phyloP scores from a whole-genome alignment of 306 rosid species.

The Fragaria vesca region DNA sequence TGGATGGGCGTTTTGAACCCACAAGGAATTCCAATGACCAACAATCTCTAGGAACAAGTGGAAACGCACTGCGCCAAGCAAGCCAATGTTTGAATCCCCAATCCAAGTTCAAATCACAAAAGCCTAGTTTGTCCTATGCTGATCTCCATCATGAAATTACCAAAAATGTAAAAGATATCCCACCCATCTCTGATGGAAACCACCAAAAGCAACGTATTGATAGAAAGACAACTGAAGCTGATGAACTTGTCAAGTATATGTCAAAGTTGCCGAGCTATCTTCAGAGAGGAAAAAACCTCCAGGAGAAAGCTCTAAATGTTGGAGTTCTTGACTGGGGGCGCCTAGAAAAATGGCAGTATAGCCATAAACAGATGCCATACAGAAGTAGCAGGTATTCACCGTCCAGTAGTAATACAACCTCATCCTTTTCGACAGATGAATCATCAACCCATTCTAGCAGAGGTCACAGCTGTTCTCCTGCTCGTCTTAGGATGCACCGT shows the following conservation, averaged over 20 bases:
- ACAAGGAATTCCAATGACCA: conserved; percentile 32
- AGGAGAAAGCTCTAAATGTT: conserved; percentile 73
- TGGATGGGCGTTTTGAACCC: conserved; percentile 40
- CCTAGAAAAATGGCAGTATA: conserved; percentile 70
- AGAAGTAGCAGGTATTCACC: conserved; percentile 43
- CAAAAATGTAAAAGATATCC: conserved; percentile 29
- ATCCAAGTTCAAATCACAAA: conserved; percentile 44
- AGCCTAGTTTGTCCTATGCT: conserved; percentile 49
- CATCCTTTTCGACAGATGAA: conserved; percentile 52
- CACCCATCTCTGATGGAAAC: conserved; percentile 31
- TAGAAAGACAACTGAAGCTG: conserved; percentile 50
- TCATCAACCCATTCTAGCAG: conserved; percentile 51
- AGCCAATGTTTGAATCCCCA: conserved; percentile 41
- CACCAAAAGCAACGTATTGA: conserved; percentile 40
- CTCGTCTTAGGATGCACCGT: conserved; percentile 38
- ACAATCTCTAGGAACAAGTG: conserved; percentile 30
- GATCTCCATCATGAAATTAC: conserved; percentile 57
- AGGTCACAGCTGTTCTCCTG: conserved; percentile 53
- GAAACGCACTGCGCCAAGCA: conserved; percentile 13
- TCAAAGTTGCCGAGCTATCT: conserved; percentile 83
- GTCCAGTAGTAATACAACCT: conserved; percentile 50
- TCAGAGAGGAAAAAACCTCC: conserved; percentile 56
- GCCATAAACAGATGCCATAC: conserved; percentile 45
- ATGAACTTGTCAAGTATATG: conserved; percentile 87
- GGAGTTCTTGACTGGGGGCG: conserved; percentile 96